Percentiles rank a stretch among this genome's conserved stretches.
Conservation (phyloP, 176 grass and related monocot genomes). For the Aechmea fasciata region DNA sequence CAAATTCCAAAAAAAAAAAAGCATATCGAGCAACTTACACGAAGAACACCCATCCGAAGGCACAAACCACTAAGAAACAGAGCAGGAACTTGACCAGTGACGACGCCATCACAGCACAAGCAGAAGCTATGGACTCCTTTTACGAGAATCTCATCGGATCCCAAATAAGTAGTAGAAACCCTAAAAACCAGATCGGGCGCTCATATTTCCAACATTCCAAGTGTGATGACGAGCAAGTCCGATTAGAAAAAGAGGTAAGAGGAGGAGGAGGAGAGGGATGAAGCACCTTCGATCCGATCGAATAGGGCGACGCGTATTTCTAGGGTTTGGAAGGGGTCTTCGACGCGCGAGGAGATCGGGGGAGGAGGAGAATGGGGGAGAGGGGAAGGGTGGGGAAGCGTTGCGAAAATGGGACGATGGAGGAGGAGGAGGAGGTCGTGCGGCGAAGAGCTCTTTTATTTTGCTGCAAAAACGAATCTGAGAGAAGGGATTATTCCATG, state of each 20-base stretch:
- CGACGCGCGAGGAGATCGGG: not conserved
- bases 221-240: no score
- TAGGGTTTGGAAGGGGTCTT: constrained; percentile 1
- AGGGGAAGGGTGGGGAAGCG: not conserved
- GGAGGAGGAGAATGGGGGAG: not conserved
- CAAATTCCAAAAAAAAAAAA: not conserved
- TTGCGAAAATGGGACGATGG: not conserved
- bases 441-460: not conserved
- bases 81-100: constrained; percentile 19
- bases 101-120: constrained; percentile 10
- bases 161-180: constrained; percentile 1
- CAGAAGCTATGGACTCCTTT: not conserved
- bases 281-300: not conserved
- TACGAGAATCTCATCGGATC: constrained; percentile 6
- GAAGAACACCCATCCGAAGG: constrained; percentile 27
- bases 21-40: constrained; percentile 20
- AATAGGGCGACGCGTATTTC: not conserved
- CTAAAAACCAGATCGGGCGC: not conserved
- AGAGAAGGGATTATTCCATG: not conserved
- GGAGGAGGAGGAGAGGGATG: constrained; percentile 1
- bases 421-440: not conserved
- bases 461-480: not conserved
- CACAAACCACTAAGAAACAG: constrained; percentile 24
- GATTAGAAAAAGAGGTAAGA: not conserved
- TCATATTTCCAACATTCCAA: not conserved